Conservation (phyloP, 148 eudicot genomes). For the Salicornia ramosissima region DNA sequence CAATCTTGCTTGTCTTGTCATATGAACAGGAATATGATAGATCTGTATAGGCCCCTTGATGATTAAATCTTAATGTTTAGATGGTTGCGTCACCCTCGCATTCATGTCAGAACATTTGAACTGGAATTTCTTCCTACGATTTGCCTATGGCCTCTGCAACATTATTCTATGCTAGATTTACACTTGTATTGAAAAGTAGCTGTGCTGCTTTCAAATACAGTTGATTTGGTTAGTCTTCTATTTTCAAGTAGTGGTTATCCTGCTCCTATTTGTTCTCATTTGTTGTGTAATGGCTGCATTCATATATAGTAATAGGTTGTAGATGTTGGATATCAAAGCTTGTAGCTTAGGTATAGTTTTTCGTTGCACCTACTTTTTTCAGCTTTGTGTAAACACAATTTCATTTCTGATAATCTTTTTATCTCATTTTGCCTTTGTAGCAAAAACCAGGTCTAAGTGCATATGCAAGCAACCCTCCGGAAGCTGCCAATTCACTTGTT, state of each 20-base stretch:
- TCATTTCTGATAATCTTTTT: background rate
- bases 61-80: background rate
- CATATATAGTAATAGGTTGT: background rate
- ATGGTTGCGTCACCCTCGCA: background rate
- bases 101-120: background rate
- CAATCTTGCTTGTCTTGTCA: background rate
- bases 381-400: background rate
- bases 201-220: background rate
- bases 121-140: background rate
- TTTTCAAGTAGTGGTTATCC: background rate
- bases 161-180: background rate
- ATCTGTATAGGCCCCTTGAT: too few relatives aligned
- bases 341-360: background rate
- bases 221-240: background rate
- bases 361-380: background rate
- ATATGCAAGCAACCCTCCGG: constrained; percentile 66
- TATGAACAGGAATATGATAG: too few relatives aligned
- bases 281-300: background rate
- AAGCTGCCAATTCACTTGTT: constrained; percentile 73
- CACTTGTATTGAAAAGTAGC: background rate
- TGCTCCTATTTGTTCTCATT: background rate
- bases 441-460: constrained; percentile 84
- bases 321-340: background rate
- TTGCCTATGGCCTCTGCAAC: background rate
- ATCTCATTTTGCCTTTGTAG: constrained; percentile 33